Evolutionary conservation across 208 protist species (phyloP).

Genomic region (Phytomonas sp.): DNA sequence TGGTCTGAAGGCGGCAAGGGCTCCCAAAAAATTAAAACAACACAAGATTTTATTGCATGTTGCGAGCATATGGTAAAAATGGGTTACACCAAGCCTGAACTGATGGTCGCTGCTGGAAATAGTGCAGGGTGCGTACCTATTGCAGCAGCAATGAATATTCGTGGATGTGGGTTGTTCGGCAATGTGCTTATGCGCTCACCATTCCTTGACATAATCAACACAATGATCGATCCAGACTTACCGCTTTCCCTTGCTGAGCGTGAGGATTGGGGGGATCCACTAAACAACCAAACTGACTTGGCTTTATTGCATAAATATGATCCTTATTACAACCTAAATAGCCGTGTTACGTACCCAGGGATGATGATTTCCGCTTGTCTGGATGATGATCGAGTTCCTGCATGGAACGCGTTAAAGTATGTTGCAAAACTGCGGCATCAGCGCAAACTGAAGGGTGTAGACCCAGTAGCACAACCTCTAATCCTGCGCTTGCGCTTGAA

Average conservation of each 20-base stretch:
- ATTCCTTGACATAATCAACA: conserved; percentile 92
- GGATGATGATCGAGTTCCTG: conserved; percentile 85
- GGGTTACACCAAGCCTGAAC: conserved; percentile 78
- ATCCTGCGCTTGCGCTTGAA: conserved; percentile 52
- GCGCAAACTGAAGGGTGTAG: conserved; percentile 51
- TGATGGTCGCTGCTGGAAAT: conserved; percentile 85
- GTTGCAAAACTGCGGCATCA: conserved; percentile 80
- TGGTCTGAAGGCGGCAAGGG: conserved; percentile 79
- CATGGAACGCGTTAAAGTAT: conserved; percentile 88
- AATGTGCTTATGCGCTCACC: conserved; percentile 83
- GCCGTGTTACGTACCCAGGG: conserved; percentile 82
- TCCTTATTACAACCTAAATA: conserved; percentile 89
- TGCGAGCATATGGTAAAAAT: conserved; percentile 88
- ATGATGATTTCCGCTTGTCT: conserved; percentile 88
- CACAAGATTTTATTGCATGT: conserved; percentile 90
- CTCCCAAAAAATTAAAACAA: conserved; percentile 81
- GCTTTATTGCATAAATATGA: conserved; percentile 67
- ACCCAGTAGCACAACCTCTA: conserved; percentile 68
- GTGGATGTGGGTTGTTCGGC: conserved; percentile 75
- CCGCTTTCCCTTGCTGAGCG: conserved; percentile 87
- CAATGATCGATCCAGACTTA: conserved; percentile 87
- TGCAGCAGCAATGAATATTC: conserved; percentile 89
- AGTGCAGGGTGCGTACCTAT: conserved; percentile 93
- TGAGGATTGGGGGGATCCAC: conserved; percentile 93
- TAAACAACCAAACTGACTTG: conserved; percentile 61